phyloP scores from a whole-genome alignment of 352 stramenopile species.

The Globisporangium paroecandrum region DNA sequence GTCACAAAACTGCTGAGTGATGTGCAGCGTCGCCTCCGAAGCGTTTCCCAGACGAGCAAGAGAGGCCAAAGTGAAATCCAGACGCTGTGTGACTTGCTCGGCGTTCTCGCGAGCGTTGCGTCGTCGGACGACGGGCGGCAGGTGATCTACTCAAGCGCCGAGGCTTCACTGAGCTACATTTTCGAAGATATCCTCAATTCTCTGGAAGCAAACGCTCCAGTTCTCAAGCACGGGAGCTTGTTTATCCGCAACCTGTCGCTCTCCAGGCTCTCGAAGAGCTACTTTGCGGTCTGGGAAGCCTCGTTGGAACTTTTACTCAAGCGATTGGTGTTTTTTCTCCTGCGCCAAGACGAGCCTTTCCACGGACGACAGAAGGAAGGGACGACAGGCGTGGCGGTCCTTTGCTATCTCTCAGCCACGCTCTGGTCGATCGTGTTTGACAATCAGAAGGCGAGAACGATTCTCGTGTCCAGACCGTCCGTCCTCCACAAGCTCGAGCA shows the following conservation, averaged over 20 bases:
- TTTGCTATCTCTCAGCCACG: constrained; percentile 27
- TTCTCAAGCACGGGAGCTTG: constrained; percentile 34
- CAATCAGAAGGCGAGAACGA: constrained; percentile 55
- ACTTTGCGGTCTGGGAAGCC: constrained; percentile 59
- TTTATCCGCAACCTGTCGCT: constrained; percentile 63
- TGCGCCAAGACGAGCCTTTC: background rate
- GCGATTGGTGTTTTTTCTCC: constrained; percentile 16
- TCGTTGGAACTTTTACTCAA: constrained; percentile 35
- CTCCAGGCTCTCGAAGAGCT: constrained; percentile 45
- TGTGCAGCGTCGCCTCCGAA: constrained; percentile 37
- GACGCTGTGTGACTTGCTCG: constrained; percentile 40
- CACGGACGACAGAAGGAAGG: background rate
- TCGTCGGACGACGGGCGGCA: constrained; percentile 43
- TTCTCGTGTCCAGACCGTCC: constrained; percentile 30
- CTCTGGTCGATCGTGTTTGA: constrained; percentile 61
- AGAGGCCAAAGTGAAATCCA: constrained; percentile 26
- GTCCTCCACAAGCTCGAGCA: constrained; percentile 34
- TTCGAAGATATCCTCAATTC: constrained; percentile 48
- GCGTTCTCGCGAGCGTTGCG: constrained; percentile 38
- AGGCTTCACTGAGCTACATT: constrained; percentile 32
- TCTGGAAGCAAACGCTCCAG: constrained; percentile 9
- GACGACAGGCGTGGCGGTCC: background rate
- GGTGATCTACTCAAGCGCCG: constrained; percentile 31
- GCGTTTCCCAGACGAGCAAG: constrained; percentile 33
- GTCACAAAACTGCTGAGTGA: constrained; percentile 34